Evolutionary conservation across 164 flowering plant species (phyloP).

Genomic region (Tetrastigma voinierianum): DNA sequence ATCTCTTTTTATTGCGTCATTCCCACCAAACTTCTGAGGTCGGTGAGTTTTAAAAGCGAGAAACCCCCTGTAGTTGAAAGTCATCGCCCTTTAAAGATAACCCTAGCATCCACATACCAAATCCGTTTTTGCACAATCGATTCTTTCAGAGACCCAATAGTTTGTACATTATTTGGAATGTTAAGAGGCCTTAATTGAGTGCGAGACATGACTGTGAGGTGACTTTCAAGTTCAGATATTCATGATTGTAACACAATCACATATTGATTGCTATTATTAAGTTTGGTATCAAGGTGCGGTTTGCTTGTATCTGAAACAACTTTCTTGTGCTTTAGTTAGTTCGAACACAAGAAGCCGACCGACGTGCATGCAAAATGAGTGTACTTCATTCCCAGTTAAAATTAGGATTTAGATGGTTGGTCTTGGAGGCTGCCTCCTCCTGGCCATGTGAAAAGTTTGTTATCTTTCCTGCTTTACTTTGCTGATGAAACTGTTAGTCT

Average conservation of each 20-base stretch:
- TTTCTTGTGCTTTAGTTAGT: neutral
- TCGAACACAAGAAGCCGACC: neutral
- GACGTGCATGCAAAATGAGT: neutral
- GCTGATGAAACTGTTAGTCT: no score
- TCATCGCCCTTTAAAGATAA: neutral
- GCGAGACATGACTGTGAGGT: neutral
- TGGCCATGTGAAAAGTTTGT: neutral
- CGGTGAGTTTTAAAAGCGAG: neutral
- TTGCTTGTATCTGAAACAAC: no score
- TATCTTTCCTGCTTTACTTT: no score
- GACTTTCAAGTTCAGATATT: neutral
- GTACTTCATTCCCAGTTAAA: neutral
- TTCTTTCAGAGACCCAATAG: neutral
- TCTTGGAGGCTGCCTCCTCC: slow-evolving; percentile 4
- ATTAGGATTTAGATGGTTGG: neutral
- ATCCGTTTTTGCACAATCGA: neutral
- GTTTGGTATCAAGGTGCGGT: no score
- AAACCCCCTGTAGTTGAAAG: neutral
- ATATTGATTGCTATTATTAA: no score
- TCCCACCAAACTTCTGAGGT: neutral
- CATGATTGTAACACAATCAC: neutral
- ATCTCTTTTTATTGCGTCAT: neutral
- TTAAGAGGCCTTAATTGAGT: neutral
- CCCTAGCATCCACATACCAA: neutral
- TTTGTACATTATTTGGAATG: neutral